phyloP scores from a whole-genome alignment of 2,329 filamentous ascomycete genomes.

The Aureobasidium vineae region DNA sequence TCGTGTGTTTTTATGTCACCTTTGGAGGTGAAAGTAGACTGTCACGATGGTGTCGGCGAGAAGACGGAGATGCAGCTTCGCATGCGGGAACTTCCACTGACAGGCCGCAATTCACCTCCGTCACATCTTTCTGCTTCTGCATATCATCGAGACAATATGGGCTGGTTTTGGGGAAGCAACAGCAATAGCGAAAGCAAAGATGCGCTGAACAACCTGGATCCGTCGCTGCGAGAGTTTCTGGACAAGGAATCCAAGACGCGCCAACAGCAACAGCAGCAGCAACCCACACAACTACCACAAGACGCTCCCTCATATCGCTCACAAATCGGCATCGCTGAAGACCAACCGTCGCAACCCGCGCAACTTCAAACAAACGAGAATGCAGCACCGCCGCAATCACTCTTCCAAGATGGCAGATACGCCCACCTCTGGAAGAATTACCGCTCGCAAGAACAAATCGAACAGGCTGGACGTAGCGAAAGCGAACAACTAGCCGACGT shows the following conservation, averaged over 20 bases:
- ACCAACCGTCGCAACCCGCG: slow-evolving; percentile 25
- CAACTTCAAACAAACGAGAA: slow-evolving; percentile 33
- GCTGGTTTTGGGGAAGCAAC: slow-evolving; percentile 60
- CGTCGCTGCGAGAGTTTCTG: slow-evolving; percentile 79
- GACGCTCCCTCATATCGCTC: slow-evolving; percentile 33
- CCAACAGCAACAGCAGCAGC: slow-evolving; percentile 30
- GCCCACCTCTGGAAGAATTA: slow-evolving; percentile 94
- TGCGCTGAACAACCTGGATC: slow-evolving; percentile 73
- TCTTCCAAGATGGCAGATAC: slow-evolving; percentile 69
- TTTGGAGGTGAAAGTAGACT: too few relatives aligned
- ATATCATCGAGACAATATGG: slow-evolving; percentile 47
- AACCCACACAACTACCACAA: slow-evolving; percentile 15
- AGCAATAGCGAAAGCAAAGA: slow-evolving; percentile 47
- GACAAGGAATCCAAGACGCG: slow-evolving; percentile 68
- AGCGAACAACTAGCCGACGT: slow-evolving; percentile 79
- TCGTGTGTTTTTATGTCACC: not conserved
- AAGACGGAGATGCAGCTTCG: not conserved
- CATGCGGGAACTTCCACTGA: not conserved
- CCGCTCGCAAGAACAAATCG: slow-evolving; percentile 66
- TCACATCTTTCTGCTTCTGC: not conserved
- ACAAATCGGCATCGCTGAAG: slow-evolving; percentile 34
- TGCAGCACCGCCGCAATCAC: slow-evolving; percentile 52
- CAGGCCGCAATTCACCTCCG: not conserved
- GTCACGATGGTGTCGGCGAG: not conserved
- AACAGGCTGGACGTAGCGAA: slow-evolving; percentile 67